Percentiles rank a stretch among this genome's conserved stretches.
Conservation (phyloP, 768 basidiomycete genomes). For the Boletus rex-veris region DNA sequence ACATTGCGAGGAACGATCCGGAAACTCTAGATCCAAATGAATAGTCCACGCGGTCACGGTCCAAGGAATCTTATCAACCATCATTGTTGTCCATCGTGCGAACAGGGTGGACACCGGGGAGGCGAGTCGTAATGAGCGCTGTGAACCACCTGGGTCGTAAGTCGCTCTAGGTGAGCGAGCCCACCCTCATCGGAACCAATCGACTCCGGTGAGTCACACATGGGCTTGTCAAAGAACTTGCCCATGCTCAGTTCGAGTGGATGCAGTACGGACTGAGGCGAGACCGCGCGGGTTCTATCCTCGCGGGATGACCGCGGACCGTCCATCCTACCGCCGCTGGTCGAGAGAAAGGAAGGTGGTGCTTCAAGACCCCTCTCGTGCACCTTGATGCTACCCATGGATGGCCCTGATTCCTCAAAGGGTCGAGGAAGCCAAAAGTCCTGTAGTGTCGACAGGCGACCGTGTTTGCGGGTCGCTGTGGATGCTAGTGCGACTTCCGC, state of each 20-base stretch:
- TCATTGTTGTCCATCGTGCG: neutral
- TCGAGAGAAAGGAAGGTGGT: constrained; percentile 4
- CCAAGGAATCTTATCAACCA: neutral
- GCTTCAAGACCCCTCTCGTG: constrained; percentile 19
- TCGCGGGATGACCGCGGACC: neutral
- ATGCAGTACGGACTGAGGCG: neutral
- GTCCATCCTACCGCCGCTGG: neutral
- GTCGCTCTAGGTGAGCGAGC: neutral
- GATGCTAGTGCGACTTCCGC: constrained; percentile 21
- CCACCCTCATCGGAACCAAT: constrained; percentile 2
- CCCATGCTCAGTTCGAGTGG: constrained; percentile 1
- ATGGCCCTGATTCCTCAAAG: constrained; percentile 11
- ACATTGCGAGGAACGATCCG: neutral
- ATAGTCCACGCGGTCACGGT: neutral
- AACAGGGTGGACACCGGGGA: neutral
- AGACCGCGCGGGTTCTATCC: neutral
- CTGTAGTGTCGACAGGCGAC: constrained; percentile 14
- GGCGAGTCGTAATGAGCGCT: neutral
- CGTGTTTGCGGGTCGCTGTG: neutral
- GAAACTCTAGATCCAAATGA: neutral
- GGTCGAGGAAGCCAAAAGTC: constrained; percentile 20
- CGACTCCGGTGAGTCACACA: constrained; percentile 25
- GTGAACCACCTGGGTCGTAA: neutral
- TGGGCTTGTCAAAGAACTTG: constrained; percentile 5
- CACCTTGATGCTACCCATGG: neutral